These are phyloP conservation scores for Psophocarpus tetragonolobus DNA, from an alignment of 306 rosid genomes.

Conservation along the genomic window DNA sequence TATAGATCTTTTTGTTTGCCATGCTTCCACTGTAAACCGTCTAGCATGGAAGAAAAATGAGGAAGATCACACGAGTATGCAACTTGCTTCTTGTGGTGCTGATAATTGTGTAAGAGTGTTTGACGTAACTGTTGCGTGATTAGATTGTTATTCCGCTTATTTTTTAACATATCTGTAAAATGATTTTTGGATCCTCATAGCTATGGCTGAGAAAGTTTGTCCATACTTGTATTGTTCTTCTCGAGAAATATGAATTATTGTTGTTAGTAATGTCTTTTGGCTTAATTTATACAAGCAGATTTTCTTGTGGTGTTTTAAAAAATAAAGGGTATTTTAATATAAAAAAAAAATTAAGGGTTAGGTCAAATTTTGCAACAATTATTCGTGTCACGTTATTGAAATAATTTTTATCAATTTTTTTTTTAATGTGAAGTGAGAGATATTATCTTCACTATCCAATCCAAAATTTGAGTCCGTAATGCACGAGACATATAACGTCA, in stretches of 20 bases:
- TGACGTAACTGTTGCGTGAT: constrained; percentile 48
- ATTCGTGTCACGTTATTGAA: background rate
- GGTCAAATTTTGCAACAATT: background rate
- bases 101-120: constrained; percentile 89
- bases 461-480: background rate
- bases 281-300: background rate
- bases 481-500: background rate
- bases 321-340: background rate
- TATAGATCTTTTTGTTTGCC: constrained; percentile 69
- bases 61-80: constrained; percentile 51
- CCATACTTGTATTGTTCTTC: background rate
- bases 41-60: constrained; percentile 67
- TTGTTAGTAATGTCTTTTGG: constrained; percentile 1
- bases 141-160: background rate
- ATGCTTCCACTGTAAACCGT: constrained; percentile 74
- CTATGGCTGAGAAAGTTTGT: constrained; percentile 1
- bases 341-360: background rate
- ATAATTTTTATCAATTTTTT: background rate
- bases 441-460: background rate
- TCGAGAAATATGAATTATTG: constrained; percentile 7
- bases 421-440: background rate
- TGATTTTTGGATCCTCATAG: background rate
- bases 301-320: background rate
- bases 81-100: constrained; percentile 92
- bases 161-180: constrained; percentile 25